These are phyloP conservation scores for Aspergillus intermedius DNA, from an alignment of 2,329 filamentous ascomycete genomes.

Conservation along the genomic window DNA sequence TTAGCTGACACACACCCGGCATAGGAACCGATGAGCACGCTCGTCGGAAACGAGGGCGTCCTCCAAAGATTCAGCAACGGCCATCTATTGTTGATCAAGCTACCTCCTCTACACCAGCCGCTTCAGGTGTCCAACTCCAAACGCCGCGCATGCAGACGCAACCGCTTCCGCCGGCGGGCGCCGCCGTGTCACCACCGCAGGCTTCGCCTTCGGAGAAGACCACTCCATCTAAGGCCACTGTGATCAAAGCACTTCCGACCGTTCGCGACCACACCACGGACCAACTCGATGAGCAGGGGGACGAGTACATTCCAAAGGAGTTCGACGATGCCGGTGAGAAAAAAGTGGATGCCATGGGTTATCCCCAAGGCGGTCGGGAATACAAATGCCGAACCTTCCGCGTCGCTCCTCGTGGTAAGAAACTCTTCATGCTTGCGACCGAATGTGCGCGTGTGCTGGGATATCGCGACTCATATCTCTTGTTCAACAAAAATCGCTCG, in stretches of 20 bases:
- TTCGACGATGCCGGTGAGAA: slow-evolving; percentile 89
- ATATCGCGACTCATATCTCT: slow-evolving; percentile 93
- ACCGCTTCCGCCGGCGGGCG: slow-evolving; percentile 22
- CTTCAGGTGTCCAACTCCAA: slow-evolving; percentile 27
- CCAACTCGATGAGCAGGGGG: slow-evolving; percentile 78
- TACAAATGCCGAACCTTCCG: slow-evolving; percentile 92
- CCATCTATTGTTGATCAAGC: slow-evolving; percentile 26
- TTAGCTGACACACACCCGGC: not conserved
- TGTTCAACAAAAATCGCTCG: slow-evolving; percentile 98
- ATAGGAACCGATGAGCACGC: slow-evolving; percentile 31
- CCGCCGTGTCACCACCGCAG: slow-evolving; percentile 49
- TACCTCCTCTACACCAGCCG: slow-evolving; percentile 6
- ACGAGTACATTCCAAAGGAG: slow-evolving; percentile 92
- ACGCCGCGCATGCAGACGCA: slow-evolving; percentile 38
- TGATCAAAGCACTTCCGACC: slow-evolving; percentile 89
- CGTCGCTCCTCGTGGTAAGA: slow-evolving; percentile 82
- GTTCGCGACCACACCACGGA: slow-evolving; percentile 96
- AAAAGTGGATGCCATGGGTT: slow-evolving; percentile 80
- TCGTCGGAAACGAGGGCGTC: slow-evolving; percentile 45
- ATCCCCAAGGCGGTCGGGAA: slow-evolving; percentile 72
- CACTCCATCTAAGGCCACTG: slow-evolving; percentile 68
- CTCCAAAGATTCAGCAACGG: slow-evolving; percentile 42
- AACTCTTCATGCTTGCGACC: slow-evolving; percentile 97
- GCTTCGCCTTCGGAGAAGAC: slow-evolving; percentile 62
- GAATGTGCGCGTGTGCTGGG: slow-evolving; percentile 91